Percentiles rank a stretch among this genome's conserved stretches.
These are phyloP conservation scores for Cyberlindnera subsufficiens DNA, from an alignment of 805 yeast species.

Conservation along the genomic window DNA sequence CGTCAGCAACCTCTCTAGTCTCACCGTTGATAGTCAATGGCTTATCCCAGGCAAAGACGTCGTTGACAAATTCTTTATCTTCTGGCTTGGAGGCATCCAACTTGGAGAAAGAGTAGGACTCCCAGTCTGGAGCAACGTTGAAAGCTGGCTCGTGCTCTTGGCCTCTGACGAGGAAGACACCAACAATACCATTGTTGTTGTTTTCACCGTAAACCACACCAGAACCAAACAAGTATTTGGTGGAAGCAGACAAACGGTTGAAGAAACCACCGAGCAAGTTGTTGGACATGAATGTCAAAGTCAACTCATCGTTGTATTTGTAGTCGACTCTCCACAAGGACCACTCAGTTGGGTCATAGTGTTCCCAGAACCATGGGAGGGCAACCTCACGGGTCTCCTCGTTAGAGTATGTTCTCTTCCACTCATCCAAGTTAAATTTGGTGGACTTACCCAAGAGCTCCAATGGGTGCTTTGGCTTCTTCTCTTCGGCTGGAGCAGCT, in stretches of 20 bases:
- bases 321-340: slow-evolving; percentile 92
- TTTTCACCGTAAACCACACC: slow-evolving; percentile 96
- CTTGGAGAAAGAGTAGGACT: slow-evolving; percentile 79
- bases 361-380: slow-evolving; percentile 97
- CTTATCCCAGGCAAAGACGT: slow-evolving; percentile 98
- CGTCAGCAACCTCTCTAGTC: slow-evolving; percentile 86
- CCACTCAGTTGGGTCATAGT: slow-evolving; percentile 89
- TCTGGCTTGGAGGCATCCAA: slow-evolving; percentile 74
- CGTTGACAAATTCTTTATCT: slow-evolving; percentile 74
- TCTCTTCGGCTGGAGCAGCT: slow-evolving; percentile 44
- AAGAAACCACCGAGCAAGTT: slow-evolving; percentile 97
- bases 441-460: slow-evolving; percentile 72
- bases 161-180: slow-evolving; percentile 94
- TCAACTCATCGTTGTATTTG: slow-evolving; percentile 97
- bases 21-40: slow-evolving; percentile 80
- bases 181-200: slow-evolving; percentile 96
- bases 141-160: slow-evolving; percentile 88
- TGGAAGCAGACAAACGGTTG: slow-evolving; percentile 87
- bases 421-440: slow-evolving; percentile 71
- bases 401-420: slow-evolving; percentile 96
- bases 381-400: slow-evolving; percentile 94
- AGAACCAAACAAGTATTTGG: slow-evolving; percentile 91
- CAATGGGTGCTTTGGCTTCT: slow-evolving; percentile 90
- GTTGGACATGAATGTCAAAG: slow-evolving; percentile 96
- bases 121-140: slow-evolving; percentile 99